Conservation (phyloP, 2,329 filamentous ascomycete genomes). For the Diaporthe vexans region DNA sequence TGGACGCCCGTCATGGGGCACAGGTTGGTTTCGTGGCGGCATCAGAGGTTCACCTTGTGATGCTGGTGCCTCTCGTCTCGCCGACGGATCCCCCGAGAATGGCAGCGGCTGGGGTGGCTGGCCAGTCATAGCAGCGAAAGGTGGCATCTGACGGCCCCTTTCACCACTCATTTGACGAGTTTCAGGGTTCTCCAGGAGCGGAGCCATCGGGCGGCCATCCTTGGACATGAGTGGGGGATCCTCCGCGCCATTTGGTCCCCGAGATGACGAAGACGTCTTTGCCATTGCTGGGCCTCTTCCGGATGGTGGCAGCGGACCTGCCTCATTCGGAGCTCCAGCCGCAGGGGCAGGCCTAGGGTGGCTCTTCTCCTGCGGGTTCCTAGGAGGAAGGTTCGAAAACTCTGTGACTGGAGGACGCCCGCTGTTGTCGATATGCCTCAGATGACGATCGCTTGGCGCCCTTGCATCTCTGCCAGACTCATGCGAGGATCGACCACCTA, state of each 20-base stretch:
- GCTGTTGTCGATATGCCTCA: neutral
- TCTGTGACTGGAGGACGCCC: slow-evolving; percentile 3
- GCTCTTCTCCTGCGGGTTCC: neutral
- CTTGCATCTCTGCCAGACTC: neutral
- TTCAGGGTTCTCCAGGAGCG: neutral
- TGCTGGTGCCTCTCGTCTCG: neutral
- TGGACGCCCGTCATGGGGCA: neutral
- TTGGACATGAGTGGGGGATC: neutral
- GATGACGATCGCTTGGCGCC: neutral
- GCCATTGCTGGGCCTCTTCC: neutral
- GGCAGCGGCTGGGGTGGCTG: neutral
- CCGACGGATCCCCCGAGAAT: neutral
- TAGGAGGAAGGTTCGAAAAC: neutral
- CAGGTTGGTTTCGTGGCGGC: neutral
- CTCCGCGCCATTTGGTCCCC: neutral
- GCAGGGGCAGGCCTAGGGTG: neutral
- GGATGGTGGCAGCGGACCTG: neutral
- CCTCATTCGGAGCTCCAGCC: neutral
- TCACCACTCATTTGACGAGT: neutral
- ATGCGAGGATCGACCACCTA: neutral
- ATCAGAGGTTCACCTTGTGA: neutral
- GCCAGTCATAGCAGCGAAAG: neutral
- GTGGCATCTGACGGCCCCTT: neutral
- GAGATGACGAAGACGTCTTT: neutral
- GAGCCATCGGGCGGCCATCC: neutral